Evolutionary conservation across 1,139 yeast genomes (phyloP), one percentile per base, ranked within the genome.

Genomic region (Magnusiomyces fungicola): DNA sequence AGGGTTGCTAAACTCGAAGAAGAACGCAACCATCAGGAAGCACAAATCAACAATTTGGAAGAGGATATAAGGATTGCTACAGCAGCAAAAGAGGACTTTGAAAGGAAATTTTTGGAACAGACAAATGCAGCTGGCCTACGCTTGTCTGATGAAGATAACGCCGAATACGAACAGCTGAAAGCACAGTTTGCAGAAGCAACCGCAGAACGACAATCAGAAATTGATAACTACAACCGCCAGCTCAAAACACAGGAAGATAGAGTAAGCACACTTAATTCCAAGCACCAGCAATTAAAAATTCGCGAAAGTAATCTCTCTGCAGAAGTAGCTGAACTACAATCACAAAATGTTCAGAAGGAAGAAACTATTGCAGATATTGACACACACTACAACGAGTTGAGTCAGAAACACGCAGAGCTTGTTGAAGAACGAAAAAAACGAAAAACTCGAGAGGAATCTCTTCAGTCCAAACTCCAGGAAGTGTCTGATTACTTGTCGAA

Each of bases 401-500:
- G 71, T 42, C 36, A 32, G 16, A 32, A 32, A 18, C 36, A 32
- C 9, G 36, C 36, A 7, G 64, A 66, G 3, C 60, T 82, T 6
- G 68, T 76, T 16, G 65, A 72, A 14, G 65, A 70, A 18, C 74
- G 76, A 50, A 80, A 79, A 51, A 68, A 73, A 23, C 69, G 70
- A 41, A 63, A 70, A 24, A 69, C 71, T 18, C 69, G 75, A 53
- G 88, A 81, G 57, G 66, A 72, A 34, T 78, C 75, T 53, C 61
- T 81, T 22, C 85, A 83, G 55, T 73, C 82, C n/a, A 77, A 79
- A 58, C 69, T 89, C 48, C 77, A 83, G 55, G 82, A 80, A 47
- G 74, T 81, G 0, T 71, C 86, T 41, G 60, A 78, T 1, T 76
- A 76, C 57, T 67, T 89, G 45, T 85, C 85, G 54, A 95, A 86